Evolutionary conservation across 768 basidiomycete genomes (phyloP).

Genomic region (Boletus huronensis): DNA sequence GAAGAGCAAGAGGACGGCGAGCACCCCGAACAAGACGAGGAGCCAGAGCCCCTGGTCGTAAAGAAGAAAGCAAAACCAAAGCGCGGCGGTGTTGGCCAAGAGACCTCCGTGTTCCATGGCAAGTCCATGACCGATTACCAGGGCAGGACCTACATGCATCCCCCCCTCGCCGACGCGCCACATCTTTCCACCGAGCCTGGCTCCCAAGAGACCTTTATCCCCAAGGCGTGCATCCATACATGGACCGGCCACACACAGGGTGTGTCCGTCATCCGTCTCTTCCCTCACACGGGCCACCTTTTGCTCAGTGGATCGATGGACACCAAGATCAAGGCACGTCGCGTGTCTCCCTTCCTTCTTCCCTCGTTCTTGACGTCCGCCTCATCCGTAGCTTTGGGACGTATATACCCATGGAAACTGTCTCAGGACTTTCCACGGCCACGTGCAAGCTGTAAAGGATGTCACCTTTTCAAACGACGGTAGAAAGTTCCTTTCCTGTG

Average conservation of each 20-base stretch:
- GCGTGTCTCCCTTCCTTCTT: not conserved
- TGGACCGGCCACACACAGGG: slow-evolving; percentile 98
- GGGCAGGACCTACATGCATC: slow-evolving; percentile 96
- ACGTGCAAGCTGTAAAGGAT: slow-evolving; percentile 95
- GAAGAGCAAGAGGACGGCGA: slow-evolving; percentile 42
- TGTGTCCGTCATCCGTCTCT: slow-evolving; percentile 88
- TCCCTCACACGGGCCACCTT: slow-evolving; percentile 91
- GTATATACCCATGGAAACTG: slow-evolving; percentile 96
- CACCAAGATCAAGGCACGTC: slow-evolving; percentile 88
- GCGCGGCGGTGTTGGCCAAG: slow-evolving; percentile 78
- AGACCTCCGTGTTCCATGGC: slow-evolving; percentile 94
- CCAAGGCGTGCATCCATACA: slow-evolving; percentile 93
- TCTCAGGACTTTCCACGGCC: slow-evolving; percentile 94
- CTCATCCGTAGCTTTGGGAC: slow-evolving; percentile 84
- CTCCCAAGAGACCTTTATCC: slow-evolving; percentile 88
- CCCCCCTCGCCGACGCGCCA: slow-evolving; percentile 84
- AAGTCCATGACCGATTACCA: slow-evolving; percentile 97
- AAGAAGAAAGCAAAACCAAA: slow-evolving; percentile 78
- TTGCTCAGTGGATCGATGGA: slow-evolving; percentile 96
- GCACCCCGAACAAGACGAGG: slow-evolving; percentile 52
- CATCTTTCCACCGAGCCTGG: slow-evolving; percentile 77
- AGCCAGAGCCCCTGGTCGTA: slow-evolving; percentile 53
- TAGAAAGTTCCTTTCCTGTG: slow-evolving; percentile 82
- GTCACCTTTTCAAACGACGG: slow-evolving; percentile 95
- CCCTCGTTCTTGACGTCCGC: slow-evolving; percentile 2